A percentile compares a stretch with the other conserved stretches of the same genome.
phyloP scores from a whole-genome alignment of 2,329 filamentous ascomycete genomes.

The Nemania sp. region DNA sequence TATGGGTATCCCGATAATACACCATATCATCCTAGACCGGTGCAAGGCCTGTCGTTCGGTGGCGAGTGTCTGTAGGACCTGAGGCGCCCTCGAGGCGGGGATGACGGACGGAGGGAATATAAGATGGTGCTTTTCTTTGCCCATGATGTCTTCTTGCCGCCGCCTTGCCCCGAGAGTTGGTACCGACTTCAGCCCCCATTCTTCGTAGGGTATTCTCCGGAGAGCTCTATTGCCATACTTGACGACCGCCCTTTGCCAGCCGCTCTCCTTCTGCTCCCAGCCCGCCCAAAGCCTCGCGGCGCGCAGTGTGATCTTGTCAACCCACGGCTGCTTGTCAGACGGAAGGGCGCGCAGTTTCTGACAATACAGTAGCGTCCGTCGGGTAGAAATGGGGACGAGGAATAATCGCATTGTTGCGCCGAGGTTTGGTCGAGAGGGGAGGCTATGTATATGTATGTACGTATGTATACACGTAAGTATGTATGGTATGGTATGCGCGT shows the following conservation, averaged over 20 bases:
- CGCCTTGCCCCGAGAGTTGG: conserved; percentile 80
- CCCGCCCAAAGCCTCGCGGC: conserved; percentile 82
- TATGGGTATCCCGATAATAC: conserved; percentile 83
- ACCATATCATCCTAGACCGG: conserved; percentile 81
- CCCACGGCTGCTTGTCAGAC: conserved; percentile 63
- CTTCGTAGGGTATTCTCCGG: conserved; percentile 90
- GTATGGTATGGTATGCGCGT: neutral
- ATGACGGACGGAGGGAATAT: conserved; percentile 81
- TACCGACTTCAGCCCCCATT: conserved; percentile 97
- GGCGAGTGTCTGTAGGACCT: conserved; percentile 76
- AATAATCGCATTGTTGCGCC: conserved; percentile 82
- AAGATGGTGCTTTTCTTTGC: conserved; percentile 75
- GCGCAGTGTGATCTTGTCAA: conserved; percentile 77
- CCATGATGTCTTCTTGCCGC: conserved; percentile 71
- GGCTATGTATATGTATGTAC: too few species aligned
- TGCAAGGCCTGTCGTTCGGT: conserved; percentile 86
- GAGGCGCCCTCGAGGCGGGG: conserved; percentile 69
- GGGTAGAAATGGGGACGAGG: conserved; percentile 91
- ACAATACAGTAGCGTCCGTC: conserved; percentile 91
- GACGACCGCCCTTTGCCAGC: conserved; percentile 91
- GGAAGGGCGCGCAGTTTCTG: conserved; percentile 75
- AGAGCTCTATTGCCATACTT: conserved; percentile 88
- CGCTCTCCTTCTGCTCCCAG: conserved; percentile 86
- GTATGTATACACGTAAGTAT: too few species aligned
- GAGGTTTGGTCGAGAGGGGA: conserved; percentile 7